A percentile compares a stretch with the other conserved stretches of the same genome.
phyloP scores from a whole-genome alignment of 331 rosid species.

The Telfairia occidentalis region DNA sequence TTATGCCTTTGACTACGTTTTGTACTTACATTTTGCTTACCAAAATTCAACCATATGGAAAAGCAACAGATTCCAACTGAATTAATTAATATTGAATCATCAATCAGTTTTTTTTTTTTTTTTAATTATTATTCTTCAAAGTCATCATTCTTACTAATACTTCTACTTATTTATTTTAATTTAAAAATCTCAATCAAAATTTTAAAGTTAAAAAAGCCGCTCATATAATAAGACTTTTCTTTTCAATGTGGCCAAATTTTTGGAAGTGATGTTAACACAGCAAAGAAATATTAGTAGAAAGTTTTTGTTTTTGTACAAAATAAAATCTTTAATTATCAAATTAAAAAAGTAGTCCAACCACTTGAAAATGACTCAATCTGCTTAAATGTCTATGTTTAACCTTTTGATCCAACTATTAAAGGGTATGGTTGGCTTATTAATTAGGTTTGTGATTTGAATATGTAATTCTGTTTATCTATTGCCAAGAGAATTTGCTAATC shows the following conservation, averaged over 20 bases:
- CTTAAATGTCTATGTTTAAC: background rate
- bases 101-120: background rate
- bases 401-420: background rate
- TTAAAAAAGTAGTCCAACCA: background rate
- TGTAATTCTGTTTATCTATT: no score
- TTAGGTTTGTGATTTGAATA: no score
- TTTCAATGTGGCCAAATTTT: background rate
- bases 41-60: background rate
- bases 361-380: background rate
- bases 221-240: no score
- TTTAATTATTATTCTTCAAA: background rate
- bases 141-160: background rate
- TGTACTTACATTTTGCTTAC: background rate
- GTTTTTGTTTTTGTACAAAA: no score
- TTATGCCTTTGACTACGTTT: background rate
- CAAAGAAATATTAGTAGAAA: background rate
- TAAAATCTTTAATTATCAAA: background rate
- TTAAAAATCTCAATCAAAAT: no score
- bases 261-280: background rate
- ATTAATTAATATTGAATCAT: background rate
- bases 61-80: background rate
- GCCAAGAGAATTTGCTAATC: background rate
- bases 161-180: background rate
- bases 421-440: background rate
- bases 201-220: background rate